A percentile compares a stretch with the other conserved stretches of the same genome.
These are phyloP conservation scores for Pythium volutum DNA, from an alignment of 352 stramenopile species.

Conservation along the genomic window DNA sequence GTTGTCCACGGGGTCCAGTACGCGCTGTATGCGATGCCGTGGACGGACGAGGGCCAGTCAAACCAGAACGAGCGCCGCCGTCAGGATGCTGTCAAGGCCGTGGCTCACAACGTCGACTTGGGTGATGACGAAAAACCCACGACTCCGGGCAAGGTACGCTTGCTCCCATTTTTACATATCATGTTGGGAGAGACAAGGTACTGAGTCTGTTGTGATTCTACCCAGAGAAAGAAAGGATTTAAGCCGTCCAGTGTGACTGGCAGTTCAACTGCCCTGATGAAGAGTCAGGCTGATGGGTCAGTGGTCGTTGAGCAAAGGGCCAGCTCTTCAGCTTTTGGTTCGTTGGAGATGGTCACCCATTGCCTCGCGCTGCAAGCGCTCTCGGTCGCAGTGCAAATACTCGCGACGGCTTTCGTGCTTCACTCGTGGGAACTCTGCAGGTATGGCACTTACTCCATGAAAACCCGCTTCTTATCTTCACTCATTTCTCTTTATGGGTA, in stretches of 20 bases:
- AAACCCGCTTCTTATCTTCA: not conserved
- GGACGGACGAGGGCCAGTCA: not conserved
- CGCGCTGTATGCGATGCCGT: conserved; percentile 1
- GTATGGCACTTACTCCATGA: not conserved
- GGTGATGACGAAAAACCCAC: not conserved
- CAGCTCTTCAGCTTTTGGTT: not conserved
- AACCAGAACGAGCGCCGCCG: not conserved
- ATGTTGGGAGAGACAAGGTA: not conserved
- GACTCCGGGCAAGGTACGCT: conserved; percentile 10
- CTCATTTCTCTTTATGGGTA: not conserved
- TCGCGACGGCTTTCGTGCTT: conserved; percentile 3
- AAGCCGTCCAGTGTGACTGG: not conserved
- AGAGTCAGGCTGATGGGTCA: not conserved
- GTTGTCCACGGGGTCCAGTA: conserved; percentile 10
- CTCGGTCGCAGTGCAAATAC: conserved; percentile 2
- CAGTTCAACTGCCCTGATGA: not conserved
- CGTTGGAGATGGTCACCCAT: not conserved
- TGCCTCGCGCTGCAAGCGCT: conserved; percentile 7
- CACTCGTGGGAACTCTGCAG: conserved; percentile 21
- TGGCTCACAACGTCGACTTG: conserved; percentile 9
- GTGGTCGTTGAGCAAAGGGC: not conserved
- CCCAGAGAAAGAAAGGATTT: not conserved
- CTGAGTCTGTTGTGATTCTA: too few relatives aligned
- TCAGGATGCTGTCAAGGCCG: not conserved
- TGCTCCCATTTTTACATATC: not conserved